Base-by-base conservation (phyloP, 139 green algal species). In the Closterium sp. region DNA sequence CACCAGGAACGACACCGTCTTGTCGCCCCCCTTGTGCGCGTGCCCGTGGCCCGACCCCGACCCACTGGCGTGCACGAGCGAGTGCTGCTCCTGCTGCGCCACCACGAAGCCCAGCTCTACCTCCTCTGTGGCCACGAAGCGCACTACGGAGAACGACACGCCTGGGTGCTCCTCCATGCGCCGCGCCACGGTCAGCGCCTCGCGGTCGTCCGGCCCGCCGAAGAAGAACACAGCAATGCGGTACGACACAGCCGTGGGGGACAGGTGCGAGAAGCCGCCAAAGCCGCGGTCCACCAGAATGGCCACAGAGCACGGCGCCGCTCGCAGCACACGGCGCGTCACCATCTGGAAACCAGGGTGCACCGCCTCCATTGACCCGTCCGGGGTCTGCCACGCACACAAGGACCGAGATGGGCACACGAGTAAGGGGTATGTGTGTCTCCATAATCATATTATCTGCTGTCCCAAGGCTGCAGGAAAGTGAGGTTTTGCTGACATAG, bases 121-220 rank as follows among this genome's bases (percentile, higher is more conserved):
- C 19, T 66, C 85, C 30, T 64, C 23, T 8, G n/a, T 32, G 32
- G 87, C 30, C 31, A 76, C n/a, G 89, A 94, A 94, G 32, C 32
- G 91, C 19, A 94, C 55, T 32, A 93, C 76, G 8, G 31, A 33
- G 33, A 93, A n/a, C 30, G 83, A 87, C 21, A 93, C 91, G 21
- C 85, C 55, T 32, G 91, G 89, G 89, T 94, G 91, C 85, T 90
- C 83, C 31, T 32, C 89, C 89, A 94, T 94, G 34, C 91, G 69
- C 69, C 84, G 30, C 35, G 89, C 91, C 21, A 93, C n/a, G 19
- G 33, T 33, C 8, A 94, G 89, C 16, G 91, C 91, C 69, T 94
- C 91, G 55, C 91, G 69, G 86, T 94, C 91, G 34, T 94, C 91
- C 21, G 91, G 33, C 23, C 91, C 91, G n/a, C 91, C 91, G 33